Conservation (phyloP, 73 alveolate species). For the Urostyla sp. region DNA sequence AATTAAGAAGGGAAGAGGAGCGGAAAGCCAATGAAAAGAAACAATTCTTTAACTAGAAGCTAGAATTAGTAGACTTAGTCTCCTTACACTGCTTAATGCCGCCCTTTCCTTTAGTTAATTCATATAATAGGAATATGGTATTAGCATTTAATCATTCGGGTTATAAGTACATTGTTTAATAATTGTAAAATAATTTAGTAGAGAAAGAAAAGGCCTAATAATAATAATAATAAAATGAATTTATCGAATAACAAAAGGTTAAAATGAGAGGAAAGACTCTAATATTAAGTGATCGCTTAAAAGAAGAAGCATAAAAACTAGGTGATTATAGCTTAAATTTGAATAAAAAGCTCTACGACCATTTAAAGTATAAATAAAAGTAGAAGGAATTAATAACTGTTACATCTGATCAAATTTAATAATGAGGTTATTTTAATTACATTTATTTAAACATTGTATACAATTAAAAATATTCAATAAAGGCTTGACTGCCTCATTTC, state of each 20-base stretch:
- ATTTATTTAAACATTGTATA: background rate
- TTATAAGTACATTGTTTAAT: slow-evolving; percentile 29
- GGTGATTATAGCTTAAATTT: background rate
- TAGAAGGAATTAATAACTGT: too few species aligned
- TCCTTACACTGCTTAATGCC: slow-evolving; percentile 58
- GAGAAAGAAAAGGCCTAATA: background rate
- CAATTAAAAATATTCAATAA: too few species aligned
- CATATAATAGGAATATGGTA: slow-evolving; percentile 57
- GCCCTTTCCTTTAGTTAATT: slow-evolving; percentile 33
- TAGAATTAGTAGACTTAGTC: slow-evolving; percentile 36
- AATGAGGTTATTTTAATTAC: background rate
- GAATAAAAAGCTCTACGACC: background rate
- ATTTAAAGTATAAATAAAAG: background rate
- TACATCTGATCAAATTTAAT: background rate
- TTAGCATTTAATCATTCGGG: slow-evolving; percentile 54
- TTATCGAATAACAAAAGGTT: background rate
- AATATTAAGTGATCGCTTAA: background rate
- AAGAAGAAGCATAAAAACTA: background rate
- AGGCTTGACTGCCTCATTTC: background rate
- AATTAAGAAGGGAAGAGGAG: slow-evolving; percentile 6
- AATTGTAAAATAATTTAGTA: background rate
- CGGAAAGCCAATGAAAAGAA: background rate
- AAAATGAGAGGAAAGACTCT: background rate
- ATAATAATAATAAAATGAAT: too few species aligned
- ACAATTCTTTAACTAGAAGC: background rate